Evolutionary conservation across 352 stramenopile species (phyloP).

Genomic region (Globisporangium parvum): DNA sequence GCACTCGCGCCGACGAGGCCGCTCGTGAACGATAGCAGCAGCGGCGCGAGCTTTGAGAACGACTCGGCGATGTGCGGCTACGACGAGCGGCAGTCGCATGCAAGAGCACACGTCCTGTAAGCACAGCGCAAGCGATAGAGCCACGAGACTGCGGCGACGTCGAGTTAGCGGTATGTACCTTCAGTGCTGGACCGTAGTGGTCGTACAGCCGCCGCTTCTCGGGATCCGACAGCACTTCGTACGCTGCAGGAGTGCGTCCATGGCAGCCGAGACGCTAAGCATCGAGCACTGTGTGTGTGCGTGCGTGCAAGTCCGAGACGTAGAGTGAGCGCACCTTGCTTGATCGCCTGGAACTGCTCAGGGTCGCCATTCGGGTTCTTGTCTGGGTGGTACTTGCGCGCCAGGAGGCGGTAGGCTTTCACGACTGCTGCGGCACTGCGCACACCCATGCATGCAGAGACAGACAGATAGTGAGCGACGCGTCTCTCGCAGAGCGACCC

Average conservation of each 20-base stretch:
- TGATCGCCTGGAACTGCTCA: constrained; percentile 87
- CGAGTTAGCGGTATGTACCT: constrained; percentile 11
- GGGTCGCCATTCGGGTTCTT: constrained; percentile 90
- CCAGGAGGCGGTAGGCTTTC: constrained; percentile 91
- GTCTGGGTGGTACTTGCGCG: constrained; percentile 94
- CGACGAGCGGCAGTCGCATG: not conserved
- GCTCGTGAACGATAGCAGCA: constrained; percentile 54
- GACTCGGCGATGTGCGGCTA: constrained; percentile 51
- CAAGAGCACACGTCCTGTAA: no score
- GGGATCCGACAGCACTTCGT: constrained; percentile 70
- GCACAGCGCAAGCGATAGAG: not conserved
- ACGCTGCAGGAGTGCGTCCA: constrained; percentile 23
- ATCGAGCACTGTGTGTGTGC: not conserved
- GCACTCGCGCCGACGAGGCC: constrained; percentile 44
- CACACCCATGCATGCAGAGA: not conserved
- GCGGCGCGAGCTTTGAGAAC: constrained; percentile 50
- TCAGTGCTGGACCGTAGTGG: constrained; percentile 55
- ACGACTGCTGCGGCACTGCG: constrained; percentile 91
- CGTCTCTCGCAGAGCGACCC: not conserved
- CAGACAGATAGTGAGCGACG: not conserved
- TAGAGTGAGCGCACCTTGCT: constrained; percentile 24
- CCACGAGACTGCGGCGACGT: not conserved
- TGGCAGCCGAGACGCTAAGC: not conserved
- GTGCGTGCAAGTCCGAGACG: not conserved
- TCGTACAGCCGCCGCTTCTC: constrained; percentile 73